Base-by-base conservation (phyloP, 1,139 yeast species). In the Suhomyces guaymorum region DNA sequence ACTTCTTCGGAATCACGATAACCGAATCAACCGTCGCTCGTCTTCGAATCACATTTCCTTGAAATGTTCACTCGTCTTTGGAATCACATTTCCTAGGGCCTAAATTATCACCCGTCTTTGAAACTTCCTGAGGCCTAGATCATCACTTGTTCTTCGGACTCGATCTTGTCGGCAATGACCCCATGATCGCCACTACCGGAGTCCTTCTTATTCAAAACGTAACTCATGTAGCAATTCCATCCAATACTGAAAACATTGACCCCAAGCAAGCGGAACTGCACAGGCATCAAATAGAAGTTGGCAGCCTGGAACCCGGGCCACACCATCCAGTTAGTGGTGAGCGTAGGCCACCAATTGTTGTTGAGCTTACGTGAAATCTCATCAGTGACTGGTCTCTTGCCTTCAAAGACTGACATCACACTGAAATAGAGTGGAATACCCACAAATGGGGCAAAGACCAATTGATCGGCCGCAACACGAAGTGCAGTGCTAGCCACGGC, bases 281-380 rank as follows among this genome's bases (percentile, higher is more conserved):
- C 75, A 0, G 96, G 96, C 4, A 86, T 74, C 10, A 83, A 50
- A 29, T 76, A 70, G 51, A 90, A 86, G 57, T 90, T 90, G 39
- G 79, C 49, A 32, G 75, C 43, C 59, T 89, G 97, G 50, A 89
- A 81, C 0, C 76, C 64, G 0, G 96, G 97, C 97, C 97, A 89
- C 7, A 89, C 83, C 30, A 70, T 47, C 95, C 96, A 89, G 55
- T 87, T 88, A 20, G 83, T 73, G 20, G 63, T 44, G 27, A 87
- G 59, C 0, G 95, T 85, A 5, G 63, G 59, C 76, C 75, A 69
- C 76, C 80, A 80, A 38, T 75, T 74, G 11, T 63, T 57, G 2
- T 57, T 27, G 18, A 82, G 54, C 43, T 77, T 79, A 4, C 46
- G 31, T 27, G 53, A 49, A 4, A 73, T 61, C 10, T 65, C 69